Base-by-base conservation (phyloP, 2,329 filamentous ascomycete genomes). In the Penicillium olsonii region DNA sequence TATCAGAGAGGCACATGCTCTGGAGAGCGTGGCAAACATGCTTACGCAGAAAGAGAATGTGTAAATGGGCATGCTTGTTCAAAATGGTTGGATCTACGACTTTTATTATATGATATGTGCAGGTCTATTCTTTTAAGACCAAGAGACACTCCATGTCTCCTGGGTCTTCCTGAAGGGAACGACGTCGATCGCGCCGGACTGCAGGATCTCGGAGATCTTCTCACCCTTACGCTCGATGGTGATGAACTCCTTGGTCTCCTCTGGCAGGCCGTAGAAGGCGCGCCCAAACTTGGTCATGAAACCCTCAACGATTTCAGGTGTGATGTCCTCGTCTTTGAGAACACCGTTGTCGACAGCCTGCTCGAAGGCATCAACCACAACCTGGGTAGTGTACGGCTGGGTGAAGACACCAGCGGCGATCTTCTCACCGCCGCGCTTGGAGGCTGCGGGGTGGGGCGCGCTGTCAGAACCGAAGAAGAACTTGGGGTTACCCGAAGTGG, bases 391-490 rank as follows among this genome's bases (percentile, higher is more conserved):
- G 65, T 81, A 80, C 29, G 80, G 79, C 68, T 85, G 83, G 8
- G 83, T 85, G 67, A 85, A 83, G 19, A 85, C 78, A 29, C 84
- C 82, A 3, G 83, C 82, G 22, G 81, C 75, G 18, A 69, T 71
- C 57, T 72, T 75, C 45, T 75, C 74, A 48, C 71, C 73, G 8
- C 78, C 80, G 47, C 77, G 74, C 72, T 85, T 85, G 54, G 80
- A 78, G 9, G 67, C 68, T 2, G 76, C 68, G 8, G 79, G 77
- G 67, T 86, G 83, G 65, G 88, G 87, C n/a, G 87, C 87, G 12
- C 79, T 84, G 67, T 90, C 87, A n/a, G 78, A 84, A 20, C 75
- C 86, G 18, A 92, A 83, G 70, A 87, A 87, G 70, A 87, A 87
- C 55, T 83, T 83, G 2, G 77, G 71, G 42, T 80, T 71, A 17